These are phyloP conservation scores for Rhodofomes roseus DNA, from an alignment of 1,284 basidiomycete genomes.

Conservation along the genomic window DNA sequence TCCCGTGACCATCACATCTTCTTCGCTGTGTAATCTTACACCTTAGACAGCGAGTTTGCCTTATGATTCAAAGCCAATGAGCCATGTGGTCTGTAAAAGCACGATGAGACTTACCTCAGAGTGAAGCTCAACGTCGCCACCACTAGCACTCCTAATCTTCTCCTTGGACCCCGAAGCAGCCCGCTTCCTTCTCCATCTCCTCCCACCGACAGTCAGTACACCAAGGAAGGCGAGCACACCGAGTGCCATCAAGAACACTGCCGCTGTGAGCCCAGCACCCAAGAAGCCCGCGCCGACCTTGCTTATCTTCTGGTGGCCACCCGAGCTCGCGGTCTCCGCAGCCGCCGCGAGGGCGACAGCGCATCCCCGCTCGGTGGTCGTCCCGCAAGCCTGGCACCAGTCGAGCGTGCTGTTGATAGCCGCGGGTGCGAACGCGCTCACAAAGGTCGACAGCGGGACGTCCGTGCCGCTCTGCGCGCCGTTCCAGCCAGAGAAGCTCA, in stretches of 20 bases:
- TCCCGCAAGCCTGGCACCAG: slow-evolving; percentile 60
- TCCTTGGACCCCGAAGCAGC: background rate
- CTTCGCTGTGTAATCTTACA: no score
- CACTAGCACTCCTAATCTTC: background rate
- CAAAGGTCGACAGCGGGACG: slow-evolving; percentile 54
- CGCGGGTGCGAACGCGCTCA: slow-evolving; percentile 47
- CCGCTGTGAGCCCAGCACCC: slow-evolving; percentile 56
- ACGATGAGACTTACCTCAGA: slow-evolving; percentile 5
- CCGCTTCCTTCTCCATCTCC: slow-evolving; percentile 1
- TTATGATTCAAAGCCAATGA: no score
- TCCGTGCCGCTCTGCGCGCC: slow-evolving; percentile 30
- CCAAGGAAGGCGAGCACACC: slow-evolving; percentile 45
- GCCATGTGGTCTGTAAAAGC: no score
- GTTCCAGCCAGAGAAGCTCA: slow-evolving; percentile 25
- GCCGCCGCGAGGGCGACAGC: slow-evolving; percentile 38
- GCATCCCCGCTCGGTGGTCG: slow-evolving; percentile 55
- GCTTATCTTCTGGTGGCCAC: slow-evolving; percentile 38
- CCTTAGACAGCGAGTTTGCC: background rate
- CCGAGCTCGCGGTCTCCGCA: slow-evolving; percentile 25
- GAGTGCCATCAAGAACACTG: slow-evolving; percentile 38
- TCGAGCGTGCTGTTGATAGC: slow-evolving; percentile 49
- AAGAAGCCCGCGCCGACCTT: slow-evolving; percentile 62
- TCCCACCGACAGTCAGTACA: slow-evolving; percentile 36
- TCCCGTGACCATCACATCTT: no score
- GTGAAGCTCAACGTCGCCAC: slow-evolving; percentile 2